These are phyloP conservation scores for Moesziomyces parantarcticus DNA, from an alignment of 1,284 basidiomycete genomes.

Conservation along the genomic window DNA sequence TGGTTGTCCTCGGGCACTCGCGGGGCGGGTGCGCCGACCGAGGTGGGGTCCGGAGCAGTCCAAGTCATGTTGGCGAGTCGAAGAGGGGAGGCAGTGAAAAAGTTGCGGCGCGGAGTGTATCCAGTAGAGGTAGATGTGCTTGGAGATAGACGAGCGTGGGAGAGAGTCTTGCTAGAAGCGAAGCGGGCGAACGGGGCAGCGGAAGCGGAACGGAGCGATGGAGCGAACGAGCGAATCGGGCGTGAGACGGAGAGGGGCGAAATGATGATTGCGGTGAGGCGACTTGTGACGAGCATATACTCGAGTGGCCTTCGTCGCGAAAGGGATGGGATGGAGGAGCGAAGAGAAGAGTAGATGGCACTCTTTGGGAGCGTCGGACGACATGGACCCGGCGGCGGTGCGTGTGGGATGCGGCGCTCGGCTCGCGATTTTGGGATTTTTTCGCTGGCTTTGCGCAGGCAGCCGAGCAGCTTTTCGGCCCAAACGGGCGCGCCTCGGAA, in stretches of 20 bases:
- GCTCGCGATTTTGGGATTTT: constrained; percentile 1
- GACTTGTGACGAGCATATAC: not conserved
- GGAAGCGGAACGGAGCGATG: constrained; percentile 17
- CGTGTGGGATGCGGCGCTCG: too few species aligned
- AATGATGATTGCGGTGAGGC: constrained; percentile 4
- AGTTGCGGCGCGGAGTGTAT: not conserved
- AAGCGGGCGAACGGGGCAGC: not conserved
- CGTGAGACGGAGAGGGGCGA: constrained; percentile 8
- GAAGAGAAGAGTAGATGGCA: not conserved
- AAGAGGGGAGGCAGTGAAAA: not conserved
- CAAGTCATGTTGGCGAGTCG: constrained; percentile 43
- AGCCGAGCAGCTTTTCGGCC: too few species aligned
- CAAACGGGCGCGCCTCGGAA: too few species aligned
- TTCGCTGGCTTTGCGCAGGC: not conserved
- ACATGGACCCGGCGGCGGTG: constrained; percentile 22
- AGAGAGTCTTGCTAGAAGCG: not conserved
- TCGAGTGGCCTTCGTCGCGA: too few species aligned
- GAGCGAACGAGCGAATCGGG: constrained; percentile 38
- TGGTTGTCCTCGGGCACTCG: constrained; percentile 56
- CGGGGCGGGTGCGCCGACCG: constrained; percentile 52
- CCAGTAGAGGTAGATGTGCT: not conserved
- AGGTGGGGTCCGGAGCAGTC: constrained; percentile 58
- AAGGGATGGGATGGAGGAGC: not conserved
- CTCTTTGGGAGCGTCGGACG: constrained; percentile 28
- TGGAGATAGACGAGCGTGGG: not conserved